Evolutionary conservation across 2,329 filamentous ascomycete species (phyloP).

Genomic region (Rutstroemia sp.): DNA sequence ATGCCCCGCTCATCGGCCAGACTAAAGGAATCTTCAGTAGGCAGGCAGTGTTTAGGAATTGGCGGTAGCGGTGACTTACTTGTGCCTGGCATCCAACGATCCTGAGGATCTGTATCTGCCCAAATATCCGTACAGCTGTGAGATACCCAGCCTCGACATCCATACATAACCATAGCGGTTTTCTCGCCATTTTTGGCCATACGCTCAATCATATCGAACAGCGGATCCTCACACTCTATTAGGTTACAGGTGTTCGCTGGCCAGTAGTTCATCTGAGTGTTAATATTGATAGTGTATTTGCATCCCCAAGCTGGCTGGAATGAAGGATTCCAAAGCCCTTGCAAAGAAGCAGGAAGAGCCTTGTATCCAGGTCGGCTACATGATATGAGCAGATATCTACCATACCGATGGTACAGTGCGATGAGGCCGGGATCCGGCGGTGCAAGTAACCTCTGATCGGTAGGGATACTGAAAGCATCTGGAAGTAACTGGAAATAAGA

Average conservation of each 20-base stretch:
- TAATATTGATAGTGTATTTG: conserved; percentile 46
- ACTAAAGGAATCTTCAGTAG: conserved; percentile 4
- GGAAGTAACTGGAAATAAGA: conserved; percentile 25
- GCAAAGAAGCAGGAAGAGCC: conserved; percentile 36
- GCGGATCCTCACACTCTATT: conserved; percentile 32
- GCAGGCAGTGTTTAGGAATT: not conserved
- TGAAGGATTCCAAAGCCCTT: conserved; percentile 38
- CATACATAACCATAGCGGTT: conserved; percentile 28
- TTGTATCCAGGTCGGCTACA: conserved; percentile 26
- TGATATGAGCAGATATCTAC: conserved; percentile 34
- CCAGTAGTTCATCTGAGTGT: conserved; percentile 48
- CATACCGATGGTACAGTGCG: conserved; percentile 33
- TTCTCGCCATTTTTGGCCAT: conserved; percentile 29
- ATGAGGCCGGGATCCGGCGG: conserved; percentile 17
- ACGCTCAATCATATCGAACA: conserved; percentile 35
- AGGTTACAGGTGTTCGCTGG: conserved; percentile 27
- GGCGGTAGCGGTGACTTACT: conserved; percentile 13
- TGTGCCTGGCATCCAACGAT: conserved; percentile 28
- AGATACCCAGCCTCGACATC: conserved; percentile 25
- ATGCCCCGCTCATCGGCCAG: conserved; percentile 36
- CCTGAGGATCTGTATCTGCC: conserved; percentile 29
- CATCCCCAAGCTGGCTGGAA: conserved; percentile 39
- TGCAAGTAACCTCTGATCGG: conserved; percentile 25
- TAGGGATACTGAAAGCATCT: conserved; percentile 19
- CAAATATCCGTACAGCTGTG: conserved; percentile 31